Base-by-base conservation (phyloP, 169 alveolate genomes). In the Perkinsus olseni region DNA sequence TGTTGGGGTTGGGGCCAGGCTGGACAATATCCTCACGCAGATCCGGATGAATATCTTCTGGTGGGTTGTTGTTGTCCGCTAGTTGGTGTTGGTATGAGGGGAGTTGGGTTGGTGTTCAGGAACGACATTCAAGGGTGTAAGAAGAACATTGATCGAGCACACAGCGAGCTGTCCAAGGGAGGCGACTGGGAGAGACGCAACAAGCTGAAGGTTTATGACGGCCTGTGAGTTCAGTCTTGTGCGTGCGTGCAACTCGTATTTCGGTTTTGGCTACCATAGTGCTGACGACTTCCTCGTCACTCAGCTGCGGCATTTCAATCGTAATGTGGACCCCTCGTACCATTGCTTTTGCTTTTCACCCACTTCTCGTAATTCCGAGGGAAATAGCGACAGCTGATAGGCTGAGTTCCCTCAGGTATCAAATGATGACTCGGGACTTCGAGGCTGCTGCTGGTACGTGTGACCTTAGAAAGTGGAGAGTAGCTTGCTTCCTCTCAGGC, bases 151-250 rank as follows among this genome's bases (percentile, higher is more conserved):
- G 95, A 93, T 31, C 40, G 62, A 34, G 94, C 96, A 40, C 93
- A 92, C 93, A 96, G 96, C 91, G 97, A 97, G 39, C 96, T 98
- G 93, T 99, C 98, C 91, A 98, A 97, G 48, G 99, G 99, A 62
- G 99, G 99, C 21, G 99, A 99, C 94, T 99, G 99, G 99, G 99
- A 99, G 96, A 97, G 99, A 94, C 97, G 98, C 94, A 99, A 99
- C 94, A 97, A 99, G 94, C 96, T 99, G 48, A 99, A 98, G 96
- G 99, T 99, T 38, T 98, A 98, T 94, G 99, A 98, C 91, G 98
- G 98, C 45, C 93, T 98, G 38, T 62, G 34, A 62, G 82, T 21
- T 24, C 34, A 8, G 95, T 92, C 95, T 97, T 93, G 92, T 97
- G 82, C 50, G 11, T 40, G 50, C 50, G 50, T 40, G 50, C 50